Base-by-base conservation (phyloP, 108 stramenopile species). In the Cyclotella choctawhatcheeana region DNA sequence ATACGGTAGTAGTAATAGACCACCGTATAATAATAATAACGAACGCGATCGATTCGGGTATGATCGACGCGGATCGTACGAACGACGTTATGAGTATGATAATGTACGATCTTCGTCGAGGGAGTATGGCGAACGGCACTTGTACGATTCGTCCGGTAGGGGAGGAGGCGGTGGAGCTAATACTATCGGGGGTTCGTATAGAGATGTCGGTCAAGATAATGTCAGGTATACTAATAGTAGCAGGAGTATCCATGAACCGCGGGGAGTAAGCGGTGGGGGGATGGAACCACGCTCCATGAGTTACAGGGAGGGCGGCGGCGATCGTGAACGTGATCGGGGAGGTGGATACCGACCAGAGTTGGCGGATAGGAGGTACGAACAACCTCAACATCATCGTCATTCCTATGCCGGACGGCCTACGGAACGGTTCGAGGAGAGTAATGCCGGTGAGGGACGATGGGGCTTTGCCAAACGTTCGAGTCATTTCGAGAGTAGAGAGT, bases 401-500 rank as follows among this genome's bases (percentile, higher is more conserved):
- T 56, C 55, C 29, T 56, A 56, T 13, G 30, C 29, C 12, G 55
- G 55, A 56, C 27, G 55, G 1, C 55, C 10, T 29, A 31, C 55
- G 13, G 29, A 56, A 30, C 47, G n/a, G 4, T 56, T n/a, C n/a
- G 55, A 56, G 4, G 55, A 56, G 30, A n/a, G n/a, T n/a, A n/a
- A n/a, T n/a, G n/a, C n/a, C n/a, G 55, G 55, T 31, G 55, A 56
- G 10, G 55, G 55, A 56, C 27, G 55, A 31, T 56, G 55, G 55
- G 55, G 55, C 0, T 56, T 56, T 31, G 55, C 29, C 55, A 56
- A 56, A 31, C 27, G 55, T 18, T 56, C 55, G 12, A 56, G 55
- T 56, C 55, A 56, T 31, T 56, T 56, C n/a, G 55, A 56, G n/a
- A 31, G 29, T 0, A 56, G 29, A 14, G 55, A 56, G 0, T 56